Conservation (phyloP, 2,329 filamentous ascomycete genomes). For the Penicillium brasilianum region DNA sequence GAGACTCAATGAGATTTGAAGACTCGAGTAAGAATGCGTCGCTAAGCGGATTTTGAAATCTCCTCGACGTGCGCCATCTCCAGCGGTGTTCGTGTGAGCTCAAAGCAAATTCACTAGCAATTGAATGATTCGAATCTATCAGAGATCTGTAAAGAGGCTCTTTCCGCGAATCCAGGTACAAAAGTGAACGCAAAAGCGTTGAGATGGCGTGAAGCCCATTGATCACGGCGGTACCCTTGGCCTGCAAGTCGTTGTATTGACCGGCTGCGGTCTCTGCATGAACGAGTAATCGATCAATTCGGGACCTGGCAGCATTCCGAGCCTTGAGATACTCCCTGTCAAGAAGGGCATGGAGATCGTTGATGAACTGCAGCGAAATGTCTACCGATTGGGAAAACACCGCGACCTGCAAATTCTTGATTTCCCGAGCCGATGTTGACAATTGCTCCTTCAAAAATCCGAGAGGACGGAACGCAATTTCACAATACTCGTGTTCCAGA, state of each 20-base stretch:
- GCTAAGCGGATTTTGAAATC: background rate
- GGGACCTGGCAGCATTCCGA: conserved; percentile 24
- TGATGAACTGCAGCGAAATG: conserved; percentile 4
- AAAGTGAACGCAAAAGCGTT: background rate
- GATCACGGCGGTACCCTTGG: background rate
- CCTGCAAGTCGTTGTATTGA: conserved; percentile 18
- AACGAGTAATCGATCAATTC: conserved; percentile 26
- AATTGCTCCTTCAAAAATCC: background rate
- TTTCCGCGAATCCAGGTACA: background rate
- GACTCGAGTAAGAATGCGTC: background rate
- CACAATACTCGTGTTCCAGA: conserved; percentile 21
- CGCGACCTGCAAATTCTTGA: background rate
- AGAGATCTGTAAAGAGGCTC: background rate
- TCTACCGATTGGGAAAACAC: background rate
- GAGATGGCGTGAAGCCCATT: background rate
- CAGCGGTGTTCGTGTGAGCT: background rate
- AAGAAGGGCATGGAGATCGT: conserved; percentile 8
- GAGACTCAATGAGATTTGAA: background rate
- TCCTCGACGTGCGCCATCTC: conserved; percentile 3
- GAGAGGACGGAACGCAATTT: conserved; percentile 9
- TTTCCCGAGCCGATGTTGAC: background rate
- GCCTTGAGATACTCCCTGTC: conserved; percentile 23
- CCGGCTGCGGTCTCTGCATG: background rate
- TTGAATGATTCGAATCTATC: background rate
- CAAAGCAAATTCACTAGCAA: background rate